A percentile compares a stretch with the other conserved stretches of the same genome.
phyloP scores from a whole-genome alignment of 176 grass and related monocot species.

The Oryza officinalis region DNA sequence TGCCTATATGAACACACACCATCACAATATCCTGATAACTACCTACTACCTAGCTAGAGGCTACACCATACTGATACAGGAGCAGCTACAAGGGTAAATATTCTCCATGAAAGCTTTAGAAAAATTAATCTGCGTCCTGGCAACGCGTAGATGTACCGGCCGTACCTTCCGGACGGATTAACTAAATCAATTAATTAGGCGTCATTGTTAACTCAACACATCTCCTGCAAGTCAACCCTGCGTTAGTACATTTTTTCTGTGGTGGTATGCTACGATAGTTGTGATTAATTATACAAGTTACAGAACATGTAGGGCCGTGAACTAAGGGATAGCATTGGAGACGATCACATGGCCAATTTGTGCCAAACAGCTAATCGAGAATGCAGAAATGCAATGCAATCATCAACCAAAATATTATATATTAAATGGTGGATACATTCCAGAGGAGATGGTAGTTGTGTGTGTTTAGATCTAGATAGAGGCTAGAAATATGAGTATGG shows the following conservation, averaged over 20 bases:
- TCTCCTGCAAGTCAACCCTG: conserved; percentile 22
- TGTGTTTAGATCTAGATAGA: neutral
- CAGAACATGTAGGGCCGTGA: conserved; percentile 34
- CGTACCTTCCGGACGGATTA: conserved; percentile 24
- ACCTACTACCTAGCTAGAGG: neutral
- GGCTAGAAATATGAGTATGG: conserved; percentile 21
- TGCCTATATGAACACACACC: neutral
- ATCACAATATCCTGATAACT: neutral
- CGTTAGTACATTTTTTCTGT: neutral
- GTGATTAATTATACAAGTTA: neutral
- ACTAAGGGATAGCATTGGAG: neutral
- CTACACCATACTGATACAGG: neutral
- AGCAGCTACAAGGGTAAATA: neutral
- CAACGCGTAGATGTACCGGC: conserved; percentile 7
- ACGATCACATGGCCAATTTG: conserved; percentile 34
- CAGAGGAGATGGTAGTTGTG: neutral
- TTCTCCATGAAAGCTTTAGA: conserved; percentile 1
- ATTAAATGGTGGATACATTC: neutral
- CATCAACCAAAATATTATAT: neutral
- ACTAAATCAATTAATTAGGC: neutral
- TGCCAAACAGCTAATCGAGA: neutral
- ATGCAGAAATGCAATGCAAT: neutral
- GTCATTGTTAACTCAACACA: conserved; percentile 8
- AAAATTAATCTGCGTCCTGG: neutral
- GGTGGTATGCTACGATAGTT: conserved; percentile 33